Evolutionary conservation across 2,329 filamentous ascomycete genomes (phyloP), one percentile per base, ranked within the genome.

Genomic region (Ophiostoma triangulosporum): DNA sequence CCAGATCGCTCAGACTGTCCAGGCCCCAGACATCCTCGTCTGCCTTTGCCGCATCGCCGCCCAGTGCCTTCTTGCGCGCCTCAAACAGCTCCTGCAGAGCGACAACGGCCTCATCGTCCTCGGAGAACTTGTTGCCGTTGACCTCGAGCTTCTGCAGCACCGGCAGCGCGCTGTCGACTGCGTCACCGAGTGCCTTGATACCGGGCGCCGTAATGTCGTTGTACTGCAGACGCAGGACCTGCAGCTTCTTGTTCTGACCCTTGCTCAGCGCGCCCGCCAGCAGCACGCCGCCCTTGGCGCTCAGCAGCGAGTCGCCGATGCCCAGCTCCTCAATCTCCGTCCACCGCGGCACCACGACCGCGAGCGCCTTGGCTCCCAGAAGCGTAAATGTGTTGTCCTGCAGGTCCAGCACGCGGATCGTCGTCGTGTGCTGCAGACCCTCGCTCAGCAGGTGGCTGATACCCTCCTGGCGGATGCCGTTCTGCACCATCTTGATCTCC

Each of bases 341-440:
- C 91, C 91, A 98, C 55, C 76, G 76, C 1, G 78, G 74, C 22
- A 91, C 76, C 6, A 88, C 87, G 60, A 76, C 78, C 36, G 87
- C 83, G 52, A 98, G 75, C 11, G 88, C 88, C 62, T 75, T 83
- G 29, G 88, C 87, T 24, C 90, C 93, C 58, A 77, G 75, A 36
- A 84, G 68, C 9, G 91, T 97, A 67, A 97, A 97, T 0, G 93
- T 97, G 71, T 98, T 98, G 71, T 98, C 93, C 68, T 98, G 91
- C 57, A 98, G 73, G 71, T 98, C 93, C 52, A 98, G 72, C 14
- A 89, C 78, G 65, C 83, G 75, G 53, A 98, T 76, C 45, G 74
- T 72, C 31, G 72, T 74, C 50, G 88, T 80, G 62, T 87, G 76
- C 59, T 76, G 79, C 52, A 98, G 75, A 57, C 93, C 93, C 52